phyloP scores from a whole-genome alignment of 2,329 filamentous ascomycete genomes.

The Penicillium verrucosum region DNA sequence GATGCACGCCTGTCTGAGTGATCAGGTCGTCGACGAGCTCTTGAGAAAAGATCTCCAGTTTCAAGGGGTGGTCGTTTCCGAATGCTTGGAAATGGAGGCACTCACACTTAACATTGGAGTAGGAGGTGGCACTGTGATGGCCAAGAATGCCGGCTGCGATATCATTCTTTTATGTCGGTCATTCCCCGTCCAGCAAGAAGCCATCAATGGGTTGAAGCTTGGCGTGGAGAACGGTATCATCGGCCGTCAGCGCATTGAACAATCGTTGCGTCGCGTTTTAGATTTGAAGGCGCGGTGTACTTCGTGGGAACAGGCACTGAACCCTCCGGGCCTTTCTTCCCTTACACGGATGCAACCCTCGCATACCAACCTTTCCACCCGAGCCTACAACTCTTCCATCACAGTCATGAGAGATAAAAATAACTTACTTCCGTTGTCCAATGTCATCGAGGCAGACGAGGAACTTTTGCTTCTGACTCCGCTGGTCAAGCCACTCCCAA shows the following conservation, averaged over 20 bases:
- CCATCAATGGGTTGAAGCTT: constrained; percentile 82
- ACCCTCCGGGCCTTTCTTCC: constrained; percentile 73
- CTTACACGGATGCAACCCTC: constrained; percentile 77
- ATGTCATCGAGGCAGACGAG: constrained; percentile 76
- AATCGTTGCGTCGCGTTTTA: constrained; percentile 75
- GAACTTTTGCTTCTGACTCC: constrained; percentile 87
- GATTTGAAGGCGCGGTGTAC: constrained; percentile 80
- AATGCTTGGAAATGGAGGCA: constrained; percentile 95
- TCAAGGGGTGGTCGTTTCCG: constrained; percentile 86
- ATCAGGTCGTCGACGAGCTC: constrained; percentile 88
- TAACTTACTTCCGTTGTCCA: constrained; percentile 75
- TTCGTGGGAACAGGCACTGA: constrained; percentile 86
- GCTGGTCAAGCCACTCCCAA: constrained; percentile 85
- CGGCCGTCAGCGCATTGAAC: constrained; percentile 71
- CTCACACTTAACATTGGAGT: constrained; percentile 96
- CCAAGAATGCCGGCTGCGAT: constrained; percentile 93
- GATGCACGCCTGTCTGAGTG: constrained; percentile 89
- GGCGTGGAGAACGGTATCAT: constrained; percentile 90
- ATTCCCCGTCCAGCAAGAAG: constrained; percentile 84
- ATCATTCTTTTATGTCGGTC: constrained; percentile 83
- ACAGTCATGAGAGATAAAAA: constrained; percentile 90
- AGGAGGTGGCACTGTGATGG: constrained; percentile 94
- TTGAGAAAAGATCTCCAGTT: constrained; percentile 87
- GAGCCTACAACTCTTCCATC: constrained; percentile 88
- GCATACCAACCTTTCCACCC: constrained; percentile 76